Conservation (phyloP, 2,329 filamentous ascomycete genomes). For the Fonsecaea pedrosoi region DNA sequence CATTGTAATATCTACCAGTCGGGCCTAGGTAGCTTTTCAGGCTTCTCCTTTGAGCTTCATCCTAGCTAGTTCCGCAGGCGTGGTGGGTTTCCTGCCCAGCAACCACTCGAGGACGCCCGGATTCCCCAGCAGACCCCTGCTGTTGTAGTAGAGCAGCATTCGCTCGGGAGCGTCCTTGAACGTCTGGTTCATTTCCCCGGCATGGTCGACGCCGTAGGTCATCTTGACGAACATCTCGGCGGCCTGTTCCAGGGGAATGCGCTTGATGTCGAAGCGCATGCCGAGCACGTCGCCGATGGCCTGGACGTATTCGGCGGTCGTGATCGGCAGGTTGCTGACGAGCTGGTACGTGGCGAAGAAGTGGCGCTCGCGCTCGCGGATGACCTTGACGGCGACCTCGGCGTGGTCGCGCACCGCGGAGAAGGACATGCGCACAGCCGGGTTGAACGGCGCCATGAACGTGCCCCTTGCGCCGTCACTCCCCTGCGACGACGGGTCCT, state of each 20-base stretch:
- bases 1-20: too few relatives aligned
- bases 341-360: slow-evolving; percentile 25
- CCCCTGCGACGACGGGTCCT: not conserved
- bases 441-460: slow-evolving; percentile 16
- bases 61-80: slow-evolving; percentile 17
- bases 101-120: slow-evolving; percentile 27
- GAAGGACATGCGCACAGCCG: slow-evolving; percentile 11
- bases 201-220: not conserved
- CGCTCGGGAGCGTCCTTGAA: slow-evolving; percentile 17
- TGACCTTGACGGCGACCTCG: slow-evolving; percentile 19
- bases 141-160: slow-evolving; percentile 25
- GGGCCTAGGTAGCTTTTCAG: too few relatives aligned
- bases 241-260: slow-evolving; percentile 13
- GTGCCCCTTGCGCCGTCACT: not conserved
- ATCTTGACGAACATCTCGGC: slow-evolving; percentile 4
- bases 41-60: not conserved
- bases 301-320: slow-evolving; percentile 15
- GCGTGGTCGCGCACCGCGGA: slow-evolving; percentile 20
- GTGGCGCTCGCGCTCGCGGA: slow-evolving; percentile 14
- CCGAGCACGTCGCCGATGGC: slow-evolving; percentile 17
- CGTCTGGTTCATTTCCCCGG: not conserved
- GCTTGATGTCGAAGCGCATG: slow-evolving; percentile 14
- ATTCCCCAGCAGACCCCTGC: slow-evolving; percentile 9
- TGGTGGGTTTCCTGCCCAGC: slow-evolving; percentile 15
- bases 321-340: slow-evolving; percentile 20